A percentile compares a stretch with the other conserved stretches of the same genome.
Evolutionary conservation across 768 basidiomycete species (phyloP).

Genomic region (Leccinum disarticulatum): DNA sequence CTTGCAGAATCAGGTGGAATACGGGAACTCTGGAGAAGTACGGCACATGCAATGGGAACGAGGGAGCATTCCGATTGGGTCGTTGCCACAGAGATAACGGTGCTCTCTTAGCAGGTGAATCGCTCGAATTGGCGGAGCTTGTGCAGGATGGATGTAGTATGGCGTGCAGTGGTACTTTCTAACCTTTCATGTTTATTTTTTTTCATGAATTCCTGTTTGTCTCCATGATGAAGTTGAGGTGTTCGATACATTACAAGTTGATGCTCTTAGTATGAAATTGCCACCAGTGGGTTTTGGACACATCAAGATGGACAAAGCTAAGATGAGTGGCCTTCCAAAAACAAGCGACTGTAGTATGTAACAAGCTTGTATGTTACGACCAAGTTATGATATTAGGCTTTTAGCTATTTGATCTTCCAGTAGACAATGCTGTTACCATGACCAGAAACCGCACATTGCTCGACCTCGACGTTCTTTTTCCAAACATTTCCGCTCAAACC

Average conservation of each 20-base stretch:
- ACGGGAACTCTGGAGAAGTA: background rate
- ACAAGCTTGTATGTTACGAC: background rate
- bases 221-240: background rate
- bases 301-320: background rate
- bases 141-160: too few relatives aligned
- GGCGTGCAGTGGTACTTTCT: too few relatives aligned
- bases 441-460: slow-evolving; percentile 65
- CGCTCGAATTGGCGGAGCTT: background rate
- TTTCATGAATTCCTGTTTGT: too few relatives aligned
- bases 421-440: slow-evolving; percentile 64
- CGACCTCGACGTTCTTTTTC: slow-evolving; percentile 58
- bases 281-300: background rate
- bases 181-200: too few relatives aligned
- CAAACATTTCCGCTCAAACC: slow-evolving; percentile 62
- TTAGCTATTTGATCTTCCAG: slow-evolving; percentile 51
- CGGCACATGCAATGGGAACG: background rate
- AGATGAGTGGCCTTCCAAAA: background rate
- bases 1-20: background rate
- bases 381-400: background rate
- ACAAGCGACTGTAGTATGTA: too few relatives aligned
- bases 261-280: background rate
- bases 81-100: background rate
- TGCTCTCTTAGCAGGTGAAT: background rate
- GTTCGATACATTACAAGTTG: background rate
- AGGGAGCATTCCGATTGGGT: background rate